phyloP scores from a whole-genome alignment of 192 early-diverging fungal species.

The Umbelopsis sp. region DNA sequence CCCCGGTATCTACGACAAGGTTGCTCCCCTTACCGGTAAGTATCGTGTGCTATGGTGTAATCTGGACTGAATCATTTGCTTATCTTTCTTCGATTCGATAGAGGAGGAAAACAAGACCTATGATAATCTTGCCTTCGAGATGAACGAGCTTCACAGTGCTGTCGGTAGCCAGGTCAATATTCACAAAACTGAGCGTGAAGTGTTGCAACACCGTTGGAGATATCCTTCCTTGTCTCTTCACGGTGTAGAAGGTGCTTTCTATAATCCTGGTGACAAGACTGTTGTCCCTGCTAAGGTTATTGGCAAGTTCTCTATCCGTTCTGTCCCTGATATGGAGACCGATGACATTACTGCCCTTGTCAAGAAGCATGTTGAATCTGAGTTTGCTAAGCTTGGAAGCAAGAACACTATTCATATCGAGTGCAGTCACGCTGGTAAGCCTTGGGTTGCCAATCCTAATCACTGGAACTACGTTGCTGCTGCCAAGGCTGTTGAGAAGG shows the following conservation, averaged over 20 bases:
- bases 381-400: slow-evolving; percentile 88
- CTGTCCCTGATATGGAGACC: slow-evolving; percentile 92
- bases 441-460: slow-evolving; percentile 90
- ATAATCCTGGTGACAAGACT: slow-evolving; percentile 91
- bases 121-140: slow-evolving; percentile 78
- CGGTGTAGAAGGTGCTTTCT: slow-evolving; percentile 98
- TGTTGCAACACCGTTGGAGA: slow-evolving; percentile 92
- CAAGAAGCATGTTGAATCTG: slow-evolving; percentile 69
- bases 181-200: slow-evolving; percentile 71
- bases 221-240: slow-evolving; percentile 95
- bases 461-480: slow-evolving; percentile 96
- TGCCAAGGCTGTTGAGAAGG: slow-evolving; percentile 85
- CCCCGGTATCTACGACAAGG: slow-evolving; percentile 91
- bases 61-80: neutral
- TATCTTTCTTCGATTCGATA: neutral
- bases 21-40: slow-evolving; percentile 76
- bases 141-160: slow-evolving; percentile 79
- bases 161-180: slow-evolving; percentile 78
- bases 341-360: slow-evolving; percentile 78
- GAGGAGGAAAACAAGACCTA: slow-evolving; percentile 84
- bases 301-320: slow-evolving; percentile 98
- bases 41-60: neutral
- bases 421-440: slow-evolving; percentile 82
- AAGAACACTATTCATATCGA: slow-evolving; percentile 83
- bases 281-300: slow-evolving; percentile 94